phyloP scores from a whole-genome alignment of 2,329 filamentous ascomycete species.

The Scopulariopsis brevicaulis region DNA sequence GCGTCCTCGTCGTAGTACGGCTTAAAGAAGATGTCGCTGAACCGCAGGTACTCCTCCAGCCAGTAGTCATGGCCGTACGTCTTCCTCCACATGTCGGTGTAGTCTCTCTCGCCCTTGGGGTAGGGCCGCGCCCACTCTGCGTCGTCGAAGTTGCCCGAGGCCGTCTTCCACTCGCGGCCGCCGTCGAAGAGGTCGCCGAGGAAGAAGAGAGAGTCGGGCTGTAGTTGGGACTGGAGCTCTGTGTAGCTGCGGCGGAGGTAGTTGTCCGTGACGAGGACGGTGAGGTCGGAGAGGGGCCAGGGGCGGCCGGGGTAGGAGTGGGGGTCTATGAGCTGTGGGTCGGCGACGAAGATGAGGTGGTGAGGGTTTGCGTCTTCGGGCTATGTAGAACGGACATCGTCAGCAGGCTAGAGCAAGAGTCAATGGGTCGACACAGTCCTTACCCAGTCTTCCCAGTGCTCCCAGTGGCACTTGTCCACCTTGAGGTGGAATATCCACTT shows the following conservation, averaged over 20 bases:
- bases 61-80: conserved; percentile 76
- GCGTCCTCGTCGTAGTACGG: conserved; percentile 42
- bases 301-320: conserved; percentile 85
- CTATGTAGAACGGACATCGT: conserved; percentile 31
- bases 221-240: conserved; percentile 62
- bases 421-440: conserved; percentile 12
- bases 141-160: conserved; percentile 45
- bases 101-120: conserved; percentile 38
- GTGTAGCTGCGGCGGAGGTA: conserved; percentile 77
- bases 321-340: conserved; percentile 85
- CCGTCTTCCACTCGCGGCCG: conserved; percentile 85
- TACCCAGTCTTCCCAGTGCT: conserved; percentile 89
- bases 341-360: conserved; percentile 72
- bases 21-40: conserved; percentile 69
- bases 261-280: conserved; percentile 63
- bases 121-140: conserved; percentile 43
- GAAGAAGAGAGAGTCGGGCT: conserved; percentile 84
- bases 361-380: conserved; percentile 70
- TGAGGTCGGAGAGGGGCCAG: conserved; percentile 43
- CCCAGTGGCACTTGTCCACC: conserved; percentile 68
- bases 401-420: background rate
- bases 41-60: conserved; percentile 76
- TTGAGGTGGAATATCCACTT: conserved; percentile 61
- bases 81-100: conserved; percentile 56
- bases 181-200: conserved; percentile 93